phyloP scores from a whole-genome alignment of 306 rosid genomes.

The barrel medic (Medicago truncatula) region MtrunA17r5.0-ANR NC_053043.1:9280501-9281000 shows the following conservation, averaged over 20 bases:
- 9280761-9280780: neutral
- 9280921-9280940: neutral
- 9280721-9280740: neutral
- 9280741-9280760: neutral
- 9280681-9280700: neutral
- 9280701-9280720: neutral
- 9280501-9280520: slow-evolving; percentile 23
- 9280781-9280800: neutral
- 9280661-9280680: neutral
- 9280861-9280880: neutral
- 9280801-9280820: neutral
- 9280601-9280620: neutral
- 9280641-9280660: neutral
- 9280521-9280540: neutral
- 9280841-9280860: slow-evolving; percentile 21
- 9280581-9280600: neutral
- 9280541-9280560: neutral
- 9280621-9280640: neutral
- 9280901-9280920: slow-evolving; percentile 7
- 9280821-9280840: neutral
- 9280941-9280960: neutral
- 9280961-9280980: neutral
- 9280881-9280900: slow-evolving; percentile 15
- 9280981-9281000: neutral
- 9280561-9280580: neutral